Evolutionary conservation across 768 basidiomycete species (phyloP), one percentile per base, ranked within the genome.

Genomic region (Leccinum uliginosum): DNA sequence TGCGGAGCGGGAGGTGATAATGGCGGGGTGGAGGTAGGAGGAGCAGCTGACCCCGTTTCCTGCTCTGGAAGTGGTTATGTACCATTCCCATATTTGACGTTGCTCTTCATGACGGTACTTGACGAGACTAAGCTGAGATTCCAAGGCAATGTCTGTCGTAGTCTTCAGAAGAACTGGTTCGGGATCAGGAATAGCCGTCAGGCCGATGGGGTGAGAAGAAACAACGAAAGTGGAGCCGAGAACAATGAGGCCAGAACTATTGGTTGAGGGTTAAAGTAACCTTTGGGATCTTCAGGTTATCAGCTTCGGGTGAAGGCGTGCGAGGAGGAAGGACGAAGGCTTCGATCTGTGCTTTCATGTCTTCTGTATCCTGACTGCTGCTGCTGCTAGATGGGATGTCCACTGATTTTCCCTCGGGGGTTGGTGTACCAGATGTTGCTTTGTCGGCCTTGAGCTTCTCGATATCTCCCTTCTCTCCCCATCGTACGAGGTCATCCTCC

Each of bases 81-180:
- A 96, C 94, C 93, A 97, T 65, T 93, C 91, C 94, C 95, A 98
- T 27, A 96, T 83, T 44, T 90, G 85, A 35, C 89, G 82, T 60
- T 92, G 89, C 63, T 96, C 93, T 62, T 88, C 87, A 55, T 94
- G 90, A 61, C 87, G 86, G 78, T 85, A 87, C 67, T 88, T 85
- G 38, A 90, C 73, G 35, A 84, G 76, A 48, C 80, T 81, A 40
- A 89, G 81, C 19, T 78, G 80, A 65, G 91, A 92, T 66, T 94
- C 87, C 35, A 85, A 74, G 11, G 79, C 73, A 49, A 97, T 91
- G 63, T 94, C 91, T 27, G 81, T 75, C 2, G 75, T 73, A 0
- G 84, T 83, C 64, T 85, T 91, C 38, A 88, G 59, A 2, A 76
- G 69, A 6, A 65, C 58, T 32, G 82, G 77, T 2, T 75, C 72